Evolutionary conservation across 2,329 filamentous ascomycete species (phyloP).

Genomic region (Arachnomyces sp.): DNA sequence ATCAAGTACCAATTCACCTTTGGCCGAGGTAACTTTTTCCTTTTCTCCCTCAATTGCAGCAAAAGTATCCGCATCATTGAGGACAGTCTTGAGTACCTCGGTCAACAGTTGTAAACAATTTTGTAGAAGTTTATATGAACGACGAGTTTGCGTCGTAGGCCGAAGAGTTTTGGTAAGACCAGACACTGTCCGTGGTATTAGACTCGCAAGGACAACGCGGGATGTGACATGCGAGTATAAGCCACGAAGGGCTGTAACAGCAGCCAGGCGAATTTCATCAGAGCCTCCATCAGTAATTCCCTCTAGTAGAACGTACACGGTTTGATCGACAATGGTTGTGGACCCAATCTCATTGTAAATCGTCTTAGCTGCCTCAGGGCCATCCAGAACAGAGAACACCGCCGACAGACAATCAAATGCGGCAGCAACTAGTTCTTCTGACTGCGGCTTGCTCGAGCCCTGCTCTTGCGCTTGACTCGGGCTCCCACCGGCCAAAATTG

Average conservation of each 20-base stretch:
- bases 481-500: slow-evolving; percentile 69
- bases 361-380: slow-evolving; percentile 35
- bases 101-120: slow-evolving; percentile 54
- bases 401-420: slow-evolving; percentile 62
- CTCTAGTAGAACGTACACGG: slow-evolving; percentile 72
- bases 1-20: slow-evolving; percentile 36
- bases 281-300: slow-evolving; percentile 59
- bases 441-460: slow-evolving; percentile 25
- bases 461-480: slow-evolving; percentile 44
- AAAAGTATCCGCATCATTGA: slow-evolving; percentile 34
- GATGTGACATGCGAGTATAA: slow-evolving; percentile 61
- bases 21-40: slow-evolving; percentile 10
- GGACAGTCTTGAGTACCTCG: slow-evolving; percentile 34
- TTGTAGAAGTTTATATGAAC: slow-evolving; percentile 58
- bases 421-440: slow-evolving; percentile 68
- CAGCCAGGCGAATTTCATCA: slow-evolving; percentile 62
- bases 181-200: slow-evolving; percentile 83
- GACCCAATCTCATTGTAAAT: slow-evolving; percentile 49
- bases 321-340: slow-evolving; percentile 73
- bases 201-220: slow-evolving; percentile 68
- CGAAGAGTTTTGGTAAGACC: slow-evolving; percentile 68
- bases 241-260: slow-evolving; percentile 56
- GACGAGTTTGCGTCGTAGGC: slow-evolving; percentile 55
- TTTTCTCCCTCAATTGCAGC: slow-evolving; percentile 18
- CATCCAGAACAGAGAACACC: slow-evolving; percentile 54